These are phyloP conservation scores for Exophiala bonariae DNA, from an alignment of 2,329 filamentous ascomycete genomes.

Conservation along the genomic window DNA sequence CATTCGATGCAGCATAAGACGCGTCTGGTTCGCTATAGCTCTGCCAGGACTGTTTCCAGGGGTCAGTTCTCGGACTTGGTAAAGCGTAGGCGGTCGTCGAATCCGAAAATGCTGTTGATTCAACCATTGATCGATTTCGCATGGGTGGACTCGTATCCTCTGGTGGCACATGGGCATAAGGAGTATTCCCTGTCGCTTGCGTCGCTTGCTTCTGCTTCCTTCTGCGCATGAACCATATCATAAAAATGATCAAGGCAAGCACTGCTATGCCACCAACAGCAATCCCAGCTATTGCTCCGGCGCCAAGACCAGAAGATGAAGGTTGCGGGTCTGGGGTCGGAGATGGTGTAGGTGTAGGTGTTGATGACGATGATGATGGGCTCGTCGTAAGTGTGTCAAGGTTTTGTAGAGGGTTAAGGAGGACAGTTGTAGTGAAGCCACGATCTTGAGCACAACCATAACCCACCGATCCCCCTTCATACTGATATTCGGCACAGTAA, in stretches of 20 bases:
- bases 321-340: neutral
- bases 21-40: neutral
- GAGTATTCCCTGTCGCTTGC: neutral
- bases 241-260: neutral
- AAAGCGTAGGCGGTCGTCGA: neutral
- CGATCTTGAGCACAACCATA: constrained; percentile 6
- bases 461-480: constrained; percentile 8
- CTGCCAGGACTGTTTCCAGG: constrained; percentile 1
- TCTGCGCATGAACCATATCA: neutral
- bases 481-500: constrained; percentile 8
- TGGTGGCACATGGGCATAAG: neutral
- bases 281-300: constrained; percentile 7
- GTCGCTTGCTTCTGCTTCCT: neutral
- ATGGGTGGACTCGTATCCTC: neutral
- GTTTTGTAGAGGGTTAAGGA: neutral
- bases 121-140: neutral
- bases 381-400: neutral
- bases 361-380: neutral
- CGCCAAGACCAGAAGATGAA: neutral
- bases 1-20: too few relatives aligned
- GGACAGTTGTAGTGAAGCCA: constrained; percentile 6
- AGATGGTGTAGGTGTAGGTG: neutral
- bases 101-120: neutral
- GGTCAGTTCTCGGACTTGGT: neutral
- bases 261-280: neutral